Base-by-base conservation (phyloP, 2,329 filamentous ascomycete species). In the Claviceps sp. region DNA sequence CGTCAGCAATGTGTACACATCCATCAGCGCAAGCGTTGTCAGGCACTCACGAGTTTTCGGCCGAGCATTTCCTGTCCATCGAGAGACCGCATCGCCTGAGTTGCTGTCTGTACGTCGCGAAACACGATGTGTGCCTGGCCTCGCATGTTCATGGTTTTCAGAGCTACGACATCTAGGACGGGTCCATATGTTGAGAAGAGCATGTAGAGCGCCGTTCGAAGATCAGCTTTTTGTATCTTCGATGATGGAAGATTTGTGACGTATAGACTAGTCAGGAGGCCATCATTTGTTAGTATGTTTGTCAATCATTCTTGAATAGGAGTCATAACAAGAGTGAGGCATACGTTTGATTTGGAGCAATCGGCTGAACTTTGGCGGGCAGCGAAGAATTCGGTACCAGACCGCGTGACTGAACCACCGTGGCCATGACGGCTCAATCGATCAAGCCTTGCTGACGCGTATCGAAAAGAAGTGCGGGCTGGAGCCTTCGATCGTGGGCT, bases 91-190 rank as follows among this genome's bases (percentile, higher is more conserved):
- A 98, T 88, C 1, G 93, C 93, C 65, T 95, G 88, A 24, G 90
- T 95, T 50, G 89, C 88, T n/a, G 88, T 82, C 59, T 95, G 86
- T 37, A 91, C 75, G 65, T 98, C 91, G 54, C 87, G 81, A 66
- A 89, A 97, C 14, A 93, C 86, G 55, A 98, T 74, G 63, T 97
- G 93, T 55, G 93, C 93, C 70, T 98, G 93, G 3, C 93, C 93
- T 48, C 93, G 85, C 90, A 97, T 96, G 71, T 88, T 88, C 66
- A 77, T 76, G 1, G 88, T 95, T 72, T 89, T 94, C 60, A 96
- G 75, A 34, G 88, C 87, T 48, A 96, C 86, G 20, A 98, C 81
- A 65, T 98, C 93, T 54, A 98, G 79, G 16, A 98, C 86, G 0
- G 88, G 82, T 42, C 93, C 93, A 65, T 95, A 95, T 14, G 89